These are phyloP conservation scores for Aspergillus ochraceus DNA, from an alignment of 2,329 filamentous ascomycete species.

Conservation along the genomic window DNA sequence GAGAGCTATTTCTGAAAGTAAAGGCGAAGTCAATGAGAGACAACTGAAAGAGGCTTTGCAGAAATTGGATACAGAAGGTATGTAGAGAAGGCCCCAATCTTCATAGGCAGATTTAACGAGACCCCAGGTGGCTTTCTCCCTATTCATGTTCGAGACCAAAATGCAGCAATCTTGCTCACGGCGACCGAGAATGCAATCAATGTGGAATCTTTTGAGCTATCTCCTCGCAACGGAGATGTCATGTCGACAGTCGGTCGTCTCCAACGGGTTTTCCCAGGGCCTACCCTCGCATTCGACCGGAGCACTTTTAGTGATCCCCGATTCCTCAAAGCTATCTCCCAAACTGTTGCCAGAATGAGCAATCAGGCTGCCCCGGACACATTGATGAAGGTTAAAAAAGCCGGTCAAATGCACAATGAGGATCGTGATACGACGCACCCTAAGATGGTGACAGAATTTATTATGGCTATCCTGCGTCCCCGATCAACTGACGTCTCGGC, in stretches of 20 bases:
- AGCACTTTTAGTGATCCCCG: conserved; percentile 20
- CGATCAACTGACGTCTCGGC: conserved; percentile 32
- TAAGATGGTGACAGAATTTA: conserved; percentile 53
- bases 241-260: conserved; percentile 43
- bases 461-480: conserved; percentile 46
- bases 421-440: conserved; percentile 53
- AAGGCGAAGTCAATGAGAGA: neutral
- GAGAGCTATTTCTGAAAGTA: neutral
- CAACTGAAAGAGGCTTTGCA: neutral
- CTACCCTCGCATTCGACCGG: conserved; percentile 32
- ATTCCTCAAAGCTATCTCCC: conserved; percentile 29
- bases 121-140: neutral
- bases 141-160: conserved; percentile 37
- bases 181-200: conserved; percentile 12
- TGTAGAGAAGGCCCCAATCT: neutral
- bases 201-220: conserved; percentile 51
- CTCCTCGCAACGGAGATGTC: conserved; percentile 40
- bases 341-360: conserved; percentile 38
- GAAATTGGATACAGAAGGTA: neutral
- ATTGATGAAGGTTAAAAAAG: conserved; percentile 42
- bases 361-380: conserved; percentile 35
- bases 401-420: conserved; percentile 38
- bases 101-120: neutral
- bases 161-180: conserved; percentile 48
- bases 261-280: conserved; percentile 47